Conservation (phyloP, 306 rosid genomes). For the Vigna angularis region DNA sequence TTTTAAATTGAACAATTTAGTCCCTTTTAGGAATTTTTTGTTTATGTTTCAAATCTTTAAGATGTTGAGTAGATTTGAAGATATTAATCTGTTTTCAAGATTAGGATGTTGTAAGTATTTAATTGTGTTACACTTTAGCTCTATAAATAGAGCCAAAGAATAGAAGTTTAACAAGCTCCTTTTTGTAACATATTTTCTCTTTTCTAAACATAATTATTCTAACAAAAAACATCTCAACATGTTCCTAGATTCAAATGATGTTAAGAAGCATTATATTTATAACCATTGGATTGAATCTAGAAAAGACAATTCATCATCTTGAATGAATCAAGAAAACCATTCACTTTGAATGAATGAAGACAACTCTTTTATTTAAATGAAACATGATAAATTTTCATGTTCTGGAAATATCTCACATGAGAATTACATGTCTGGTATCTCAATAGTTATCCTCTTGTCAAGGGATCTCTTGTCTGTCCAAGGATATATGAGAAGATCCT, state of each 20-base stretch:
- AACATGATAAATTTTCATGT: neutral
- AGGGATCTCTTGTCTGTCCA: neutral
- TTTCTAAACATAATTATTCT: neutral
- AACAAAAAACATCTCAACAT: neutral
- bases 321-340: neutral
- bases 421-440: conserved; percentile 5
- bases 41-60: neutral
- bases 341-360: neutral
- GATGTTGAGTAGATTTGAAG: neutral
- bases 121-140: neutral
- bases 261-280: neutral
- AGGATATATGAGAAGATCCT: conserved; percentile 10
- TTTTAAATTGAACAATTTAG: neutral
- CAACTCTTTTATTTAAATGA: neutral
- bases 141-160: neutral
- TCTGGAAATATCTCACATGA: neutral
- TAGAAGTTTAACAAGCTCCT: neutral
- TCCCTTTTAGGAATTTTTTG: neutral
- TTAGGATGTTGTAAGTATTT: neutral
- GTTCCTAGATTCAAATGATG: neutral
- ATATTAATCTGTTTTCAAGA: neutral
- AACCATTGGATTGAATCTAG: neutral
- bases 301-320: neutral
- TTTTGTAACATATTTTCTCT: neutral
- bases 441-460: conserved; percentile 1